Base-by-base conservation (phyloP, 768 basidiomycete genomes). In the Termitomyces sp. region DNA sequence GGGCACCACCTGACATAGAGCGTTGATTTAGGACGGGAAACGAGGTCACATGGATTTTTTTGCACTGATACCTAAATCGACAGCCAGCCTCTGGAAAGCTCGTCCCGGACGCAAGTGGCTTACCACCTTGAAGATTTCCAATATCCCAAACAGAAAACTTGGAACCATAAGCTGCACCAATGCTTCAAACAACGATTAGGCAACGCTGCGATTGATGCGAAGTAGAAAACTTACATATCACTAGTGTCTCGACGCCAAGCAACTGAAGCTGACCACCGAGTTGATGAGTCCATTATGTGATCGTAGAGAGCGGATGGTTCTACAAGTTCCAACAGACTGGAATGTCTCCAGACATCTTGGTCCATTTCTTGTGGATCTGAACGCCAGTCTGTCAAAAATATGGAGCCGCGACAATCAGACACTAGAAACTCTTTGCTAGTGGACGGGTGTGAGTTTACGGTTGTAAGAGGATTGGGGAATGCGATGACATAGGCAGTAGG, bases 371-470 rank as follows among this genome's bases (percentile, higher is more conserved):
- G 77, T 1, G 85, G 86, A 65, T 91, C 87, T 5, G 85, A 80
- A 55, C 87, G 83, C 91, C 91, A 93, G 72, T 93, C 89, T n/a
- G 86, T 83, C 47, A 92, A 69, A 69, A 86, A 90, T 47, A 92
- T 74, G 29, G 84, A 85, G 34, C 91, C 91, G 36, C 80, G 81
- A 54, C 76, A 80, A 70, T 93, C 91, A 2, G 89, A 81, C 55
- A 92, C 86, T 27, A 93, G 77, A 64, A 93, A 83, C 63, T 90
- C 90, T 68, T 88, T 92, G 75, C 84, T 83, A 31, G 84, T 87
- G 14, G 76, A 75, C 3, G 88, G 84, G 64, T 93, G 92, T 27
- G 87, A 79, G 67, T 77, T 74, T 65, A 93, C 83, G 31, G 86
- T 75, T 34, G 75, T 79, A 44, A 93, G 75, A n/a, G 90, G 83